Evolutionary conservation across 2,329 filamentous ascomycete species (phyloP).

Genomic region (Pseudocercospora vitis): DNA sequence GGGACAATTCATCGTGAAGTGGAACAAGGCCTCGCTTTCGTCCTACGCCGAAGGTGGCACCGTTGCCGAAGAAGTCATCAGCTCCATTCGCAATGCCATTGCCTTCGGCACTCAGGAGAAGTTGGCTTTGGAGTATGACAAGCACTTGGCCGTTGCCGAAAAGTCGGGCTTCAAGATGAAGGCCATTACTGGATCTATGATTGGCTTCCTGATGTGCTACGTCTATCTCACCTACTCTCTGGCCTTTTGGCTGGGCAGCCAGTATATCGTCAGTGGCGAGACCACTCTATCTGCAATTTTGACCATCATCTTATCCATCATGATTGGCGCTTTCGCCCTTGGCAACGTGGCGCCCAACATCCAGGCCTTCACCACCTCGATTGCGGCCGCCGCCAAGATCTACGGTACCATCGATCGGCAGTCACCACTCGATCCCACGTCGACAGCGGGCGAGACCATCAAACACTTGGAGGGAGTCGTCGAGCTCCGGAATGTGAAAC

Average conservation of each 20-base stretch:
- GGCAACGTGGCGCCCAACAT: constrained; percentile 83
- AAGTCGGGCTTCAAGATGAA: constrained; percentile 76
- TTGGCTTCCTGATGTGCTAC: constrained; percentile 78
- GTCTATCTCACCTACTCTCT: constrained; percentile 85
- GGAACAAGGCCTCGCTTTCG: constrained; percentile 72
- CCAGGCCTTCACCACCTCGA: constrained; percentile 79
- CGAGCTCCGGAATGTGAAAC: constrained; percentile 77
- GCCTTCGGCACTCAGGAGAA: constrained; percentile 94
- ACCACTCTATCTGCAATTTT: constrained; percentile 70
- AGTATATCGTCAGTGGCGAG: constrained; percentile 67
- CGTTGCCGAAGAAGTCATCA: constrained; percentile 90
- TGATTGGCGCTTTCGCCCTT: constrained; percentile 89
- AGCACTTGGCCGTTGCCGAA: constrained; percentile 70
- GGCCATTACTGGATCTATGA: constrained; percentile 70
- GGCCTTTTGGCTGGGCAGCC: constrained; percentile 83
- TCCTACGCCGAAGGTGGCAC: constrained; percentile 83
- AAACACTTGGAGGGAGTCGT: constrained; percentile 74
- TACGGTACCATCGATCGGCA: constrained; percentile 87
- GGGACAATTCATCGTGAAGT: constrained; percentile 74
- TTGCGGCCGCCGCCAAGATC: constrained; percentile 87
- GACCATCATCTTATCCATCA: constrained; percentile 84
- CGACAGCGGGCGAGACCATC: constrained; percentile 69
- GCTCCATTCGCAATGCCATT: constrained; percentile 85
- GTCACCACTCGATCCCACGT: constrained; percentile 79
- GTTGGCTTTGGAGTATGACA: constrained; percentile 81